These are phyloP conservation scores for Elsinoe perseae DNA, from an alignment of 2,329 filamentous ascomycete species.

Conservation along the genomic window DNA sequence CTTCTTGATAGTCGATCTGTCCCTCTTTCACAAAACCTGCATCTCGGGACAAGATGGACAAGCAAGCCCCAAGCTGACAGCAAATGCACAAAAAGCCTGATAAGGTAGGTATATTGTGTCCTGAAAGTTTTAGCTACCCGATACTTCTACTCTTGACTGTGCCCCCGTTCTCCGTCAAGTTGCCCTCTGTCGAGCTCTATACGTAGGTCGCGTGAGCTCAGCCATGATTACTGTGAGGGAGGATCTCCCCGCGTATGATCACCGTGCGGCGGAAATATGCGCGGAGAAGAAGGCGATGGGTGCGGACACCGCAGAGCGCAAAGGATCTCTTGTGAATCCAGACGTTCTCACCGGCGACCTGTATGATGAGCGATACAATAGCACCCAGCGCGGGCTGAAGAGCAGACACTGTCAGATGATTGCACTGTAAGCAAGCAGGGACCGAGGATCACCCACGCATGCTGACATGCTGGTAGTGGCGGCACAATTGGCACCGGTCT, in stretches of 20 bases:
- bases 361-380: conserved; percentile 27
- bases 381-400: conserved; percentile 35
- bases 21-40: neutral
- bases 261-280: conserved; percentile 6
- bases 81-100: neutral
- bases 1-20: conserved; percentile 7
- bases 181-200: too few species aligned
- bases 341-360: conserved; percentile 23
- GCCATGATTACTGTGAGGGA: conserved; percentile 7
- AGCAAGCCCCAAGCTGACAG: conserved; percentile 1
- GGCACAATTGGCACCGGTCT: conserved; percentile 28
- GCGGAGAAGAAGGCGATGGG: neutral
- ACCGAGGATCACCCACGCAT: too few species aligned
- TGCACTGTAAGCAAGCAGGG: conserved; percentile 26
- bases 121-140: too few species aligned
- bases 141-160: too few species aligned
- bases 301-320: neutral
- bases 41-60: neutral
- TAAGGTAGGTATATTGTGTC: conserved; percentile 9
- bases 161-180: neutral
- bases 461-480: neutral
- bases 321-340: conserved; percentile 17
- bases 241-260: conserved; percentile 9
- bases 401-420: conserved; percentile 33
- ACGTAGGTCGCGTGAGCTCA: neutral